Evolutionary conservation across 2,329 filamentous ascomycete species (phyloP), one percentile per base, ranked within the genome.

Genomic region (Epichloe coenophiala): DNA sequence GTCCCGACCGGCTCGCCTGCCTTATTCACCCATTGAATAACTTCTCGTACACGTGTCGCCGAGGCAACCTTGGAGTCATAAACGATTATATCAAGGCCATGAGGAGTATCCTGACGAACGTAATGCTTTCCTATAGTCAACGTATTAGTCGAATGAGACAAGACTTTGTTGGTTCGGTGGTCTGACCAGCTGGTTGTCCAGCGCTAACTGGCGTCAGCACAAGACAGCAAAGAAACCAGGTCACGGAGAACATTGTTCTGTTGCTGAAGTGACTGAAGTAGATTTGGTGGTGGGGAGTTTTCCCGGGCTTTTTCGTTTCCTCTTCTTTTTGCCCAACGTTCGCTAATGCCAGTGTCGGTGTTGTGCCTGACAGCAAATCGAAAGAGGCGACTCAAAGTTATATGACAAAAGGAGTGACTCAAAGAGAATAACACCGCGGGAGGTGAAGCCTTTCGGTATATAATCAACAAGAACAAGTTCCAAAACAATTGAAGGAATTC

Each of bases 1-100:
- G 69, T 75, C 40, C 68, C 70, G 53, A 80, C 56, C 3, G 72
- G 68, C n/a, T 72, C 68, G 50, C 79, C 78, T 51, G 74, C 62
- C 55, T 75, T 65, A 59, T 86, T 73, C 44, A 84, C 77, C 64
- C 77, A 84, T 58, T 84, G 72, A 31, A 81, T 71, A 47, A 76
- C 68, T 52, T 75, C 67, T 5, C 71, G 68, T 9, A 69, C 56
- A 39, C 72, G 66, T 39, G 70, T 73, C 12, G 70, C 62, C 35
- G 60, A 61, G 43, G 67, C 64, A 45, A 69, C 57, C 9, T 63
- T 58, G 11, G 65, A 59, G 54, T 69, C 64, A 4, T 65, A 65
- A n/a, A 68, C 56, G 3, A 68, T 67, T 44, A 64, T 58, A 50
- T 54, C 60, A 50, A 31, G 23, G 21, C 19, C 45, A 49, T 46